phyloP scores from a whole-genome alignment of 176 grass and related monocot genomes.

The Eragrostis curvula region DNA sequence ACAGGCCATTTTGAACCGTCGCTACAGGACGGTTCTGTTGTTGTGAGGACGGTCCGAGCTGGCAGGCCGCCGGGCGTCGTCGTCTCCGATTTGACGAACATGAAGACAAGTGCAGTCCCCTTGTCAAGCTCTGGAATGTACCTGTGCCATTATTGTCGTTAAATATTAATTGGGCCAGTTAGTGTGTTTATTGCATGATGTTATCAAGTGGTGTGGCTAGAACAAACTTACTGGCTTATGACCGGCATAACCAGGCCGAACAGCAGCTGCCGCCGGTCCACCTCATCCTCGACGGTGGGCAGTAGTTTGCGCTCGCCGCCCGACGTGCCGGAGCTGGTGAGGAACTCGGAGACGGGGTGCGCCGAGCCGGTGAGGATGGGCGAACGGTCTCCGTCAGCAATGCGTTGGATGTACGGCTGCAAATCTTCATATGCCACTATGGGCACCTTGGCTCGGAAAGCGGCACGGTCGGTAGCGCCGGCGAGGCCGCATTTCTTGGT shows the following conservation, averaged over 20 bases:
- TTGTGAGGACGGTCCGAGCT: constrained; percentile 88
- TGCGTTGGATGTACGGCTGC: constrained; percentile 87
- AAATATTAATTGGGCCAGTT: too few species aligned
- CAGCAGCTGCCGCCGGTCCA: constrained; percentile 83
- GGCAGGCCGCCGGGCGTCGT: constrained; percentile 80
- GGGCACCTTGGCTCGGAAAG: constrained; percentile 75
- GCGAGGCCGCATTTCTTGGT: constrained; percentile 46
- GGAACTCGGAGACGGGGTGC: constrained; percentile 90
- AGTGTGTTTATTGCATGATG: neutral
- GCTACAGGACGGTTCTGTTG: too few species aligned
- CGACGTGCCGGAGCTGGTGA: constrained; percentile 97
- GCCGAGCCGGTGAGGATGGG: constrained; percentile 82
- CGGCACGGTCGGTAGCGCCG: constrained; percentile 56
- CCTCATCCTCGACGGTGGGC: constrained; percentile 87
- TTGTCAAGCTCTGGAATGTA: constrained; percentile 80
- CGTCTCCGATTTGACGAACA: constrained; percentile 93
- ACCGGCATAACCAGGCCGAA: constrained; percentile 90
- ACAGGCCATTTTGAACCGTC: too few species aligned
- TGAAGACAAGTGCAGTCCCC: constrained; percentile 85
- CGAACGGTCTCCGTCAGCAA: constrained; percentile 78
- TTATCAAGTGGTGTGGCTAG: neutral
- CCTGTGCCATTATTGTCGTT: constrained; percentile 48
- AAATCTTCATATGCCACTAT: constrained; percentile 88
- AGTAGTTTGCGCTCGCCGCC: constrained; percentile 92
- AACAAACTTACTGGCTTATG: constrained; percentile 87